Evolutionary conservation across 2,329 filamentous ascomycete genomes (phyloP).

Genomic region (Myriangium duriaei): DNA sequence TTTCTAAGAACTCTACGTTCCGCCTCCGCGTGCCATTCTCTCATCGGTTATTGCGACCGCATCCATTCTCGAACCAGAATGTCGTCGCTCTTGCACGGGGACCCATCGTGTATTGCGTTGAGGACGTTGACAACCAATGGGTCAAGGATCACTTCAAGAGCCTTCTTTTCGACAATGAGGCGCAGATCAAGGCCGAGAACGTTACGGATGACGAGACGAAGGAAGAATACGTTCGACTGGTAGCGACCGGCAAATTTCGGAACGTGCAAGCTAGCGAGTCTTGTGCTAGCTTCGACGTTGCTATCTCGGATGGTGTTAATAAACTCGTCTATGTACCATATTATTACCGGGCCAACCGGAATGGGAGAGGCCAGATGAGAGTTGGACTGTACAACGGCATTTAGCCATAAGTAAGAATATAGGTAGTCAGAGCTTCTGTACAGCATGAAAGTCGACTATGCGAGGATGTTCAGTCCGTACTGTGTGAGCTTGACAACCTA

Average conservation of each 20-base stretch:
- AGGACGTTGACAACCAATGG: constrained; percentile 47
- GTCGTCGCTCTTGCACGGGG: constrained; percentile 43
- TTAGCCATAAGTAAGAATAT: no score
- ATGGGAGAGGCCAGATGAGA: constrained; percentile 42
- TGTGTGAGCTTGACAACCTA: no score
- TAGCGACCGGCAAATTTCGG: constrained; percentile 1
- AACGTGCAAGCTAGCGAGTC: neutral
- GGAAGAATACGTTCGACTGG: constrained; percentile 21
- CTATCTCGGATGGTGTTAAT: constrained; percentile 10
- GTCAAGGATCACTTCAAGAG: constrained; percentile 44
- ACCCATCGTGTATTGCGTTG: constrained; percentile 48
- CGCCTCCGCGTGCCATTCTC: constrained; percentile 34
- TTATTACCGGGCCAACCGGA: constrained; percentile 42
- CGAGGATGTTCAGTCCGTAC: no score
- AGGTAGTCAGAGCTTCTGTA: no score
- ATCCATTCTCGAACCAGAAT: constrained; percentile 45
- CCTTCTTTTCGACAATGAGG: constrained; percentile 16
- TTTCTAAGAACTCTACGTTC: constrained; percentile 30
- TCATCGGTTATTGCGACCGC: constrained; percentile 38
- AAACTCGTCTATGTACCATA: constrained; percentile 43
- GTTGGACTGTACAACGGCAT: no score
- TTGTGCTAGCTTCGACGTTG: neutral
- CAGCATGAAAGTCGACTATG: no score
- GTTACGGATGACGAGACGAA: constrained; percentile 15
- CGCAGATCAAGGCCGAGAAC: constrained; percentile 13